These are phyloP conservation scores for Casuarina cunninghamiana DNA, from an alignment of 306 rosid genomes.

Conservation along the genomic window DNA sequence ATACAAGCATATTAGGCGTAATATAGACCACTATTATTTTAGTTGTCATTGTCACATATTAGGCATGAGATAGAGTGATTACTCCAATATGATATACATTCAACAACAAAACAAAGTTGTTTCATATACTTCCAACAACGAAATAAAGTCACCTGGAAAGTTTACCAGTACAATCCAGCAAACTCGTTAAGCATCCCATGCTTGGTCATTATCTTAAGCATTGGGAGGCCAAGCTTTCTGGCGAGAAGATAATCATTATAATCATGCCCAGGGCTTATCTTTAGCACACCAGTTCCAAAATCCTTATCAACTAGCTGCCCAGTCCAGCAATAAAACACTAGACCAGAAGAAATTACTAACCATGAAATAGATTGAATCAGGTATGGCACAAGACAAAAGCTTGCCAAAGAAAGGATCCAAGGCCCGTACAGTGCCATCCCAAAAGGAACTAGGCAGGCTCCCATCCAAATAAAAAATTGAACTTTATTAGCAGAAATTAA, in stretches of 20 bases:
- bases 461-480: neutral
- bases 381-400: neutral
- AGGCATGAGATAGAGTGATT: slow-evolving; percentile 15
- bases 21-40: slow-evolving; percentile 70
- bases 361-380: neutral
- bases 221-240: slow-evolving; percentile 95
- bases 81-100: neutral
- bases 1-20: slow-evolving; percentile 66
- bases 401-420: neutral
- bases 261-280: slow-evolving; percentile 99
- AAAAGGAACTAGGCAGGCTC: neutral
- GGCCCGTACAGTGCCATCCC: too few species aligned
- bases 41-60: slow-evolving; percentile 29
- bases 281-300: slow-evolving; percentile 93
- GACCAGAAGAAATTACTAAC: slow-evolving; percentile 1
- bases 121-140: slow-evolving; percentile 21
- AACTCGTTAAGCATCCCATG: slow-evolving; percentile 89
- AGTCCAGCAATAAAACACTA: slow-evolving; percentile 21
- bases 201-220: slow-evolving; percentile 96
- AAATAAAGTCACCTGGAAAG: slow-evolving; percentile 18
- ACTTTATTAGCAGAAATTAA: too few species aligned
- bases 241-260: slow-evolving; percentile 91
- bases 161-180: slow-evolving; percentile 84
- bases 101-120: too few species aligned
- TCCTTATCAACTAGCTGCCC: slow-evolving; percentile 83